Evolutionary conservation across 805 yeast genomes (phyloP), one percentile per base, ranked within the genome.

Genomic region (Candida awuae): DNA sequence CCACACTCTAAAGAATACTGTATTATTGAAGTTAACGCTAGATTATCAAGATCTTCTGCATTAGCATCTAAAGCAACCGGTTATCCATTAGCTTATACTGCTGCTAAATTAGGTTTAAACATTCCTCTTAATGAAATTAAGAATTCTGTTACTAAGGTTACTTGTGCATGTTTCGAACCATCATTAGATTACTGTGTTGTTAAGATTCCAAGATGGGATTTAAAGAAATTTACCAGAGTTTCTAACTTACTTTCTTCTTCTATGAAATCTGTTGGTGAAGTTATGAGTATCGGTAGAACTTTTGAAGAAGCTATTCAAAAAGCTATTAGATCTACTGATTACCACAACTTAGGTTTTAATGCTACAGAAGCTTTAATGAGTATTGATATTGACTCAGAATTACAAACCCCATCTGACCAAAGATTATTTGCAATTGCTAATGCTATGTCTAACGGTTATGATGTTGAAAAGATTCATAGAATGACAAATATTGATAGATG

Each of bases 241-340:
- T 83, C 94, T 16, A 80, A 84, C 37, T 71, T 79, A 59, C 75
- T 90, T 52, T 82, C 92, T 8, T 87, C 97, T 2, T 78, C 95
- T 22, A 90, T 90, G 98, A 90, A 90, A 67, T 87, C 97, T 46
- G 97, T 90, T 49, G 98, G 98, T 70, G 98, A 90, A 64, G 97
- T 92, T 38, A 90, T 90, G 98, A 75, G 90, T 51, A 85, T 90
- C 56, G 98, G 98, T 56, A 75, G 98, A 63, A 90, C 94, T 20
- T 90, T 90, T 51, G 98, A 90, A 65, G 98, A 90, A 62, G 95
- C 97, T 8, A 84, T 90, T 49, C 98, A 92, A 64, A 90, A 90
- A 67, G 98, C 97, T 42, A 87, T 92, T 51, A 76, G 98, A 64
- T 84, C 95, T 14, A 87, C 95, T 25, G 98, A 92, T 59, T 90